Evolutionary conservation across 108 stramenopile species (phyloP), one percentile per base, ranked within the genome.

Genomic region (Nitzschia sp.): DNA sequence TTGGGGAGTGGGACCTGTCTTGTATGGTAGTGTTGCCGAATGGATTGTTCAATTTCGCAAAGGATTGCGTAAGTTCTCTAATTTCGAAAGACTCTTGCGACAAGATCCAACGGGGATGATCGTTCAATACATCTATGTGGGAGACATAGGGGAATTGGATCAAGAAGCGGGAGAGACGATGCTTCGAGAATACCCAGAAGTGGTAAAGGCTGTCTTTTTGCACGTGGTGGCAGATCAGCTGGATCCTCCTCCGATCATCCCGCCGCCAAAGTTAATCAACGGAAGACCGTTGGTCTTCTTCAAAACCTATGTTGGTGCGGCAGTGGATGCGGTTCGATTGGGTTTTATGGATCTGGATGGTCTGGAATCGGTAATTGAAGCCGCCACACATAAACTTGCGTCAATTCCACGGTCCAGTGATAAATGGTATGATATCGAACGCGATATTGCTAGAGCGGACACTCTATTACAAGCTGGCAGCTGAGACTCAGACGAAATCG

Each of bases 1-100:
- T 25, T 98, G 97, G 97, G 97, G 97, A 34, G 63, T 96, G 3
- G 97, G 95, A 2, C 95, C 95, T 3, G 96, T 98, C 6, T 72
- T 96, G 25, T 98, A 98, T 69, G 97, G 97, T 23, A 91, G 90
- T 68, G 95, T 96, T 2, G 91, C 94, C 21, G 97, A 98, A 73
- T 98, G 97, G 97, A 79, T 98, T 0, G 75, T 89, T 28, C 95
- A 96, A 66, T 63, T 85, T 70, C 79, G 85, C 9, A 98, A 98
- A 75, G 95, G 97, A 29, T 55, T 84, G 38, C 76, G 94, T 2
- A 96, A 97, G 65, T 92, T 94, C 63, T 79, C 69, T 21, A 96
- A 96, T 60, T 96, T 97, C 80, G 91, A 95, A 61, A 79, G 79
- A 52, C 64, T 96, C 44, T 50, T 96, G 0, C 77, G 90, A 75